Percentiles rank a stretch among this genome's conserved stretches.
phyloP scores from a whole-genome alignment of 805 yeast genomes.

The Diddensiella caesifluorescens region DNA sequence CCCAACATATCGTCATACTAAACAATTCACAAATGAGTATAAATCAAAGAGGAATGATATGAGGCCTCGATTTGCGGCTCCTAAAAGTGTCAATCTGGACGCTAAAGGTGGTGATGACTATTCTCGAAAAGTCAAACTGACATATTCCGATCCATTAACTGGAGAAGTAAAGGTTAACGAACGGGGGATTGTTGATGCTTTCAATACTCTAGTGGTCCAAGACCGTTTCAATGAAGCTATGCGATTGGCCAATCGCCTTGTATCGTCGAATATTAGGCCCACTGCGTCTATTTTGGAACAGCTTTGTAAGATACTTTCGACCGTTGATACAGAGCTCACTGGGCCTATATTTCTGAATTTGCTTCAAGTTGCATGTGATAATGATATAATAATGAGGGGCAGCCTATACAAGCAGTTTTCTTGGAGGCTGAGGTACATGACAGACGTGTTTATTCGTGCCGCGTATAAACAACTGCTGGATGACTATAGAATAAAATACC shows the following conservation, averaged over 20 bases:
- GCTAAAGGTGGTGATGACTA: no score
- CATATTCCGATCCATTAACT: no score
- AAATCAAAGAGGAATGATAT: no score
- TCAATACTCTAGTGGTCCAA: no score
- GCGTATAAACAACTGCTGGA: slow-evolving; percentile 1
- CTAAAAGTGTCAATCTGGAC: no score
- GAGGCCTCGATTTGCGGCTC: no score
- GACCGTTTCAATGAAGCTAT: no score
- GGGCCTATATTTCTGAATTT: slow-evolving; percentile 9
- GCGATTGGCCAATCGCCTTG: slow-evolving; percentile 9
- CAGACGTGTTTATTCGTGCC: slow-evolving; percentile 10
- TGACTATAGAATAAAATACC: neutral
- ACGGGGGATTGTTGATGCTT: no score
- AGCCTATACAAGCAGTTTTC: neutral
- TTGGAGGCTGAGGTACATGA: slow-evolving; percentile 11
- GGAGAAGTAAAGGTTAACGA: no score
- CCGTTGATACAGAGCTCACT: slow-evolving; percentile 1
- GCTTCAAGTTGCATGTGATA: slow-evolving; percentile 1
- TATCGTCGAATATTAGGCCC: slow-evolving; percentile 3
- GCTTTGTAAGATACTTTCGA: slow-evolving; percentile 1
- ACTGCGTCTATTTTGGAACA: neutral
- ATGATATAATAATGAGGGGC: neutral
- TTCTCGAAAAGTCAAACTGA: no score
- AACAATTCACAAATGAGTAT: no score
- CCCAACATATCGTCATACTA: no score